Base-by-base conservation (phyloP, 306 rosid species). In the Sindora glabra region DNA sequence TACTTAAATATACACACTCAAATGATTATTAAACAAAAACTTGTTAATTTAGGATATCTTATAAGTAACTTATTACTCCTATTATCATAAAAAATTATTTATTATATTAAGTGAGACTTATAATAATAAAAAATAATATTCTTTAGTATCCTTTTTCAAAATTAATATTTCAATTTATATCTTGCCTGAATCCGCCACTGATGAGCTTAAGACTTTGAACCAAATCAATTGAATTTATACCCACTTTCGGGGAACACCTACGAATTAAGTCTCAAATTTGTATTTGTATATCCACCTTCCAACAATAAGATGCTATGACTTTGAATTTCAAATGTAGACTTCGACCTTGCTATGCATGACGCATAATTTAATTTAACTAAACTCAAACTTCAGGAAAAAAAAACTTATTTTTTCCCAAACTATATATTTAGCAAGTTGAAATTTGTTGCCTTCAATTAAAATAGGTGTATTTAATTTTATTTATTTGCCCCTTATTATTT, bases 401-500 rank as follows among this genome's bases (percentile, higher is more conserved):
- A n/a, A n/a, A 27, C 62, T 27, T 4, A 29, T 4, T 29, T 23
- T 7, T 11, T 69, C 32, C 61, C 25, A 51, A 59, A 21, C 40
- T n/a, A 2, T n/a, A 38, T 8, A n/a, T 32, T 61, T 47, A 17
- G 27, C 65, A 64, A 19, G 65, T 65, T 47, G 77, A 70, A 59
- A 59, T 16, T 14, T 71, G 0, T 48, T 47, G 70, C 47, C n/a
- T 59, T 32, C 56, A 13, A 14, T 39, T 39, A 22, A 36, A 52
- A 34, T 29, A 29, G 5, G 8, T 26, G 3, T 6, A 26, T 26
- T 3, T 26, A 26, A 64, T 41, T 29, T 26, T 29, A 29, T 19
- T 33, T 30, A 48, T 29, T 51, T 65, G 56, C 50, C 29, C 52
- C 48, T 45, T 64, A 17, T 49, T 52, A 59, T 46, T 16, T 48